phyloP scores from a whole-genome alignment of 257 asterid species.

The Solanum paucissectum region DNA sequence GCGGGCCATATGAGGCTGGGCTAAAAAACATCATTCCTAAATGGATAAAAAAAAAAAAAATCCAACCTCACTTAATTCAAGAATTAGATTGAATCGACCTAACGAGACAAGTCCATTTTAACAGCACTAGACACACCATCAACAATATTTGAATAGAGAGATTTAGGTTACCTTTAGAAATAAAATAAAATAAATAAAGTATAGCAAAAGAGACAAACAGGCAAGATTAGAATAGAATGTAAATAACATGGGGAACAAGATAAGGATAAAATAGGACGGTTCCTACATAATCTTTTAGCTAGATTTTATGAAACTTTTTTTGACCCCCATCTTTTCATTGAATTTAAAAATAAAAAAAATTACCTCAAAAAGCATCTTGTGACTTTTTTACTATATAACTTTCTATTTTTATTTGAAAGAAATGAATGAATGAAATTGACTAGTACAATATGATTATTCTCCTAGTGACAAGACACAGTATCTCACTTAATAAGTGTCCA shows the following conservation, averaged over 20 bases:
- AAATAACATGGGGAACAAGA: slow-evolving; percentile 26
- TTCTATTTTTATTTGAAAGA: not conserved
- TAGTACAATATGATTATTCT: not conserved
- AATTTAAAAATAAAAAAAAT: no score
- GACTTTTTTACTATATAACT: not conserved
- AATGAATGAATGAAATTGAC: not conserved
- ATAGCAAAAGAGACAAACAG: slow-evolving; percentile 16
- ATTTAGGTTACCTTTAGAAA: not conserved
- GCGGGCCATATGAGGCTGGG: no score
- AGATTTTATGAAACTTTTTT: not conserved
- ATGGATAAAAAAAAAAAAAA: no score
- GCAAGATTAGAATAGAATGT: slow-evolving; percentile 29
- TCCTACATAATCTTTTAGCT: not conserved
- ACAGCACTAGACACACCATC: not conserved
- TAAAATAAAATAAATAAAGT: not conserved
- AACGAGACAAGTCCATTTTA: no score
- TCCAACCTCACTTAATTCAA: no score
- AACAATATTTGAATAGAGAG: not conserved
- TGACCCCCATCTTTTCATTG: not conserved
- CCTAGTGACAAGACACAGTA: not conserved
- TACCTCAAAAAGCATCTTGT: not conserved
- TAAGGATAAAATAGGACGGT: not conserved
- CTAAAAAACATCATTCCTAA: no score
- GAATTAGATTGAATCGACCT: no score
- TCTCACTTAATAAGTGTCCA: not conserved